A percentile compares a stretch with the other conserved stretches of the same genome.
phyloP scores from a whole-genome alignment of 345 rosid genomes.

The Citrus mangshanensis region DNA sequence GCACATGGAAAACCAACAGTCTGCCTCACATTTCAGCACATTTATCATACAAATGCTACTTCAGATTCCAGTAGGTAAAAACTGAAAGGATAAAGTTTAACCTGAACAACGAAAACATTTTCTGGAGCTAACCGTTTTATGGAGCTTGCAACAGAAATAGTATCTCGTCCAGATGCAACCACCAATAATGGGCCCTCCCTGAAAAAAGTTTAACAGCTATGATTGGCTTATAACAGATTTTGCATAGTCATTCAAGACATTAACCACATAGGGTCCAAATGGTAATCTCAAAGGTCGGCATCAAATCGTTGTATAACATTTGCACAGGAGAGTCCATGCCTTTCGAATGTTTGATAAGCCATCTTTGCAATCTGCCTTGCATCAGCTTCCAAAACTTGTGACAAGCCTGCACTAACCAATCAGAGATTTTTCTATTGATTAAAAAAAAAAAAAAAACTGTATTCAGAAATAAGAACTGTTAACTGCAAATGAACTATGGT shows the following conservation, averaged over 20 bases:
- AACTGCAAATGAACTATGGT: not conserved
- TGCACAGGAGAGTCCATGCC: constrained; percentile 27
- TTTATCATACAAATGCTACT: not conserved
- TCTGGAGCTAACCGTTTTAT: constrained; percentile 75
- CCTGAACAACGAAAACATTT: constrained; percentile 87
- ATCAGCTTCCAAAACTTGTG: constrained; percentile 64
- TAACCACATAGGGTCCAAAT: not conserved
- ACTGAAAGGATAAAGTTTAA: constrained; percentile 21
- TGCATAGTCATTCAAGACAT: not conserved
- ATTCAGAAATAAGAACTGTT: not conserved
- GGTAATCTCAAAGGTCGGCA: not conserved
- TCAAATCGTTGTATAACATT: not conserved
- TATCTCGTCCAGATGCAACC: constrained; percentile 89
- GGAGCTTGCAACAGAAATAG: constrained; percentile 68
- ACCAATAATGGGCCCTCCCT: constrained; percentile 88
- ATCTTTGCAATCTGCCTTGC: constrained; percentile 63
- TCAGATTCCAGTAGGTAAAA: not conserved
- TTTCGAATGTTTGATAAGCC: constrained; percentile 63
- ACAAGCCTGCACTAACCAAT: constrained; percentile 40
- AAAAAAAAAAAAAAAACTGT: not conserved
- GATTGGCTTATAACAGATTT: not conserved
- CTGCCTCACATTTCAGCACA: not conserved
- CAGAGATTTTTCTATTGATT: not conserved
- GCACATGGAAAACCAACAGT: not conserved
- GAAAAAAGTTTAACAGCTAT: not conserved